Percentiles rank a stretch among this genome's conserved stretches.
phyloP scores from a whole-genome alignment of 805 yeast genomes.

The Tanozyma kutaoensis region DNA sequence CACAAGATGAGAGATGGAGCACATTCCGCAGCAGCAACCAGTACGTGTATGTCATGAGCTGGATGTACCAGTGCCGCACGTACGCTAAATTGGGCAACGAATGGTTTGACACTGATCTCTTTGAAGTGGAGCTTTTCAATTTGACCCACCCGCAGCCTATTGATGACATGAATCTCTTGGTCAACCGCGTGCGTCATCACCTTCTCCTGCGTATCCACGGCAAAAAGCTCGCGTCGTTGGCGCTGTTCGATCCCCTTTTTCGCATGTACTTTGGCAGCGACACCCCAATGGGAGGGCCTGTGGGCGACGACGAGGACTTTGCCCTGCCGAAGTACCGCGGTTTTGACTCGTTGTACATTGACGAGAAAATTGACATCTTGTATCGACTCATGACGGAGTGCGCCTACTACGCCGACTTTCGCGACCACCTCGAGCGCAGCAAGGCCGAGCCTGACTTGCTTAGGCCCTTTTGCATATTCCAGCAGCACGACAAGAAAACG shows the following conservation, averaged over 20 bases:
- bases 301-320: conserved; percentile 10
- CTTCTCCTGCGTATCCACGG: conserved; percentile 28
- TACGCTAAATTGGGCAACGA: conserved; percentile 36
- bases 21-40: conserved; percentile 7
- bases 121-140: conserved; percentile 47
- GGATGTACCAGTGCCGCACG: conserved; percentile 44
- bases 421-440: conserved; percentile 32
- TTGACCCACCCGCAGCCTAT: conserved; percentile 18
- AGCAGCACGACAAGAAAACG: conserved; percentile 2
- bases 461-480: conserved; percentile 4
- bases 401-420: conserved; percentile 30
- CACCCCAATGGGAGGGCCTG: conserved; percentile 17
- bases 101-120: conserved; percentile 40
- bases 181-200: conserved; percentile 29
- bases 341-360: conserved; percentile 27
- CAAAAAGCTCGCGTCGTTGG: conserved; percentile 13
- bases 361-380: conserved; percentile 37
- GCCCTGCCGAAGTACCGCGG: conserved; percentile 10
- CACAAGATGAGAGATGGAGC: conserved; percentile 7
- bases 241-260: conserved; percentile 19
- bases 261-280: conserved; percentile 19
- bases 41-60: conserved; percentile 27
- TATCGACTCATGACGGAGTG: conserved; percentile 29
- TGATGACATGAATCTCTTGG: conserved; percentile 21
- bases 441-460: conserved; percentile 11